phyloP scores from a whole-genome alignment of 2,329 filamentous ascomycete species.

The Sporothrix variecibatus region DNA sequence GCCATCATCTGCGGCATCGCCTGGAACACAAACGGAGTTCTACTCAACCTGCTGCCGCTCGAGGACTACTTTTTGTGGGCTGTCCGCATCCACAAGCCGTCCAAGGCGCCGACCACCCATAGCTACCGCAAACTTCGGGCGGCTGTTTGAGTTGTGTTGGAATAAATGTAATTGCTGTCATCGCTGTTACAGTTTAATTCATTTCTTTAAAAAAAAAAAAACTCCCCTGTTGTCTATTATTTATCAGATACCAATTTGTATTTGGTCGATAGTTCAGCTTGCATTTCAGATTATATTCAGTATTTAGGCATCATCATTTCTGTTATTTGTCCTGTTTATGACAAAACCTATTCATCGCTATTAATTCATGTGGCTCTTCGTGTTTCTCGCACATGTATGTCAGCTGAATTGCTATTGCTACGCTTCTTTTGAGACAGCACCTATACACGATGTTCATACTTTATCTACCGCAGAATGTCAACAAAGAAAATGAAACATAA shows the following conservation, averaged over 20 bases:
- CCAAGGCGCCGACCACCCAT: neutral
- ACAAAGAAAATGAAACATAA: neutral
- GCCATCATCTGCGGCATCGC: constrained; percentile 64
- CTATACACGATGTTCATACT: neutral
- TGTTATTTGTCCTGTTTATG: no score
- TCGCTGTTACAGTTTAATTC: no score
- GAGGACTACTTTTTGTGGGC: constrained; percentile 66
- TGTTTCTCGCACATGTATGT: neutral
- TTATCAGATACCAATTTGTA: no score
- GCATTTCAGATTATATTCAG: no score
- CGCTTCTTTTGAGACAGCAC: no score
- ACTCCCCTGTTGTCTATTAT: no score
- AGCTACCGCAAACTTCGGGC: constrained; percentile 13
- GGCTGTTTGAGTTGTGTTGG: neutral
- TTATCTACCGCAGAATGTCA: neutral
- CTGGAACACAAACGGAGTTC: constrained; percentile 56
- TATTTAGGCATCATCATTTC: no score
- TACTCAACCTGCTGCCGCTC: constrained; percentile 64
- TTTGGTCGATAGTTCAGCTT: no score
- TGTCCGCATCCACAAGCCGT: constrained; percentile 30
- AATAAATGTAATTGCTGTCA: no score
- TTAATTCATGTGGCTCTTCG: no score
- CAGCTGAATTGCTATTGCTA: neutral
- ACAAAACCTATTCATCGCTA: no score
- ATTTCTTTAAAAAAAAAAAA: no score